Conservation (phyloP, 345 rosid species). For the Ailanthus altissimus region DNA sequence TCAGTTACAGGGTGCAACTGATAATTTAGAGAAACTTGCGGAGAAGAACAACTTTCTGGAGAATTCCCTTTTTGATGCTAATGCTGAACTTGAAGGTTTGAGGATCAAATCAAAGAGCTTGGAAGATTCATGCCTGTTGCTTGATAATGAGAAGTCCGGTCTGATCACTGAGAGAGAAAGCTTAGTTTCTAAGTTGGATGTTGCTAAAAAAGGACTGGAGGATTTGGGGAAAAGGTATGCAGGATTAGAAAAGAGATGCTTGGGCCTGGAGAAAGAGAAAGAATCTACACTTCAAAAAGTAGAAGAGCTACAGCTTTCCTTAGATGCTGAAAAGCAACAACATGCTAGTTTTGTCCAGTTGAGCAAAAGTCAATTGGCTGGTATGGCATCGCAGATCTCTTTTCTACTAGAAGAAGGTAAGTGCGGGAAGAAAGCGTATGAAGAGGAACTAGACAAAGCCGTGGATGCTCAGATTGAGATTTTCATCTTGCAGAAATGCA, state of each 20-base stretch:
- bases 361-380: slow-evolving; percentile 45
- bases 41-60: slow-evolving; percentile 69
- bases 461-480: slow-evolving; percentile 60
- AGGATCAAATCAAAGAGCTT: slow-evolving; percentile 54
- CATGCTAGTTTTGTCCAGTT: slow-evolving; percentile 47
- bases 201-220: slow-evolving; percentile 48
- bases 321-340: slow-evolving; percentile 58
- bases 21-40: slow-evolving; percentile 56
- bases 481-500: slow-evolving; percentile 64
- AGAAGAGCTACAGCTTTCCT: slow-evolving; percentile 45
- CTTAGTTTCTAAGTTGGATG: slow-evolving; percentile 56
- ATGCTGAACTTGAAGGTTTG: slow-evolving; percentile 69
- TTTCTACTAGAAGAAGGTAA: slow-evolving; percentile 57
- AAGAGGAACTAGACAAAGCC: slow-evolving; percentile 66
- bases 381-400: slow-evolving; percentile 56
- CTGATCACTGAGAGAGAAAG: slow-evolving; percentile 50
- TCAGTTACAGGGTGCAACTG: slow-evolving; percentile 52
- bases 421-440: slow-evolving; percentile 58
- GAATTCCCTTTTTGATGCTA: slow-evolving; percentile 69
- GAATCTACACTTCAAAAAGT: slow-evolving; percentile 52
- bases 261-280: slow-evolving; percentile 58
- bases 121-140: slow-evolving; percentile 58
- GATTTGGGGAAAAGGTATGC: slow-evolving; percentile 55
- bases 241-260: slow-evolving; percentile 49
- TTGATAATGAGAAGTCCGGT: slow-evolving; percentile 63